A percentile compares a stretch with the other conserved stretches of the same genome.
These are phyloP conservation scores for Pouteria glomerata DNA, from an alignment of 148 eudicot species.

Conservation along the genomic window DNA sequence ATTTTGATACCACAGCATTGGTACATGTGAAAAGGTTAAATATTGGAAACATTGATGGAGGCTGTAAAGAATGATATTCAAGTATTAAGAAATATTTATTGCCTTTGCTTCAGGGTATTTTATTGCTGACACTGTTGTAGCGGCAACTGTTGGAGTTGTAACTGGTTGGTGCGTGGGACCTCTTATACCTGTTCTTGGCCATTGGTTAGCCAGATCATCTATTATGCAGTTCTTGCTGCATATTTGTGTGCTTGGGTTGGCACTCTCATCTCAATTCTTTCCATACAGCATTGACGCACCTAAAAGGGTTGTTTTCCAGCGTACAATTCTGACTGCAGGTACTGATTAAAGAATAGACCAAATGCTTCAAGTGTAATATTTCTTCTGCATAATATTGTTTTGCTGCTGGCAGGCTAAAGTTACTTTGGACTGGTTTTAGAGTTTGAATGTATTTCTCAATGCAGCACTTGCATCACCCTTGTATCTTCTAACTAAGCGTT, in stretches of 20 bases:
- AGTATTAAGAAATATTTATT: background rate
- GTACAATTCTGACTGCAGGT: constrained; percentile 73
- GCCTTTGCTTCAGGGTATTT: constrained; percentile 57
- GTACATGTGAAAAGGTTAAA: background rate
- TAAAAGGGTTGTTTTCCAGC: constrained; percentile 83
- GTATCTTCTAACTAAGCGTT: constrained; percentile 5
- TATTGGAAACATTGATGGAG: background rate
- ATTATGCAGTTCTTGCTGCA: constrained; percentile 67
- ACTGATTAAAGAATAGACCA: constrained; percentile 15
- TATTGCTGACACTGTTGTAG: constrained; percentile 70
- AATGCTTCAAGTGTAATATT: constrained; percentile 3
- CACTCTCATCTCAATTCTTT: constrained; percentile 77
- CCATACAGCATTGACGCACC: constrained; percentile 92
- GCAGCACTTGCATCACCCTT: background rate
- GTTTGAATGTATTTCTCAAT: background rate
- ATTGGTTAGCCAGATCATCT: constrained; percentile 74
- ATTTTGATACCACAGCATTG: background rate
- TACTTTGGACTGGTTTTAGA: background rate
- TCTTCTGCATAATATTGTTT: constrained; percentile 7
- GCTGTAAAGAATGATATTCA: background rate
- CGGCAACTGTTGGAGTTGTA: constrained; percentile 65
- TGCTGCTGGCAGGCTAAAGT: background rate
- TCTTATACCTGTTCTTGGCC: constrained; percentile 67
- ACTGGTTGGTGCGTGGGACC: constrained; percentile 93
- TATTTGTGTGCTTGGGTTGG: constrained; percentile 65